phyloP scores from a whole-genome alignment of 164 flowering plant species.

The Cinnamomum chago region DNA sequence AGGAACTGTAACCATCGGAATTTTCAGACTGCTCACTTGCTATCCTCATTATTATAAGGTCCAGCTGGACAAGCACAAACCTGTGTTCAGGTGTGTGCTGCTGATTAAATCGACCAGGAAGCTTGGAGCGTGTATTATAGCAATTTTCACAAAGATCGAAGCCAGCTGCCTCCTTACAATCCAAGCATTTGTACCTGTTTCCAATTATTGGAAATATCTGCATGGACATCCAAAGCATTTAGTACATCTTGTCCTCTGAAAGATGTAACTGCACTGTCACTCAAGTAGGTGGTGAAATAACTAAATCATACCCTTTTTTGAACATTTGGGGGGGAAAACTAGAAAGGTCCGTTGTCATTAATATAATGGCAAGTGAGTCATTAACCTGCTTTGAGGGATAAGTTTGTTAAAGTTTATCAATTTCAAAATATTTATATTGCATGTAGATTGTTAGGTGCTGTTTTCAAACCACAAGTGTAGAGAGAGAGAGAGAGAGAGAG shows the following conservation, averaged over 20 bases:
- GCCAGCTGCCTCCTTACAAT: constrained; percentile 64
- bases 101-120: constrained; percentile 89
- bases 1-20: background rate
- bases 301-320: background rate
- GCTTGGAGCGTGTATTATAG: constrained; percentile 55
- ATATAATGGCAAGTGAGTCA: background rate
- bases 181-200: constrained; percentile 72
- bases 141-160: constrained; percentile 79
- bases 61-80: constrained; percentile 29
- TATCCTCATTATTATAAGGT: background rate
- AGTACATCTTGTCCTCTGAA: background rate
- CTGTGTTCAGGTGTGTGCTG: constrained; percentile 73
- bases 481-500: no score
- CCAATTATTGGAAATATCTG: constrained; percentile 82
- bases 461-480: no score
- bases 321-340: background rate
- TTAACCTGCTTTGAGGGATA: background rate
- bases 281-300: background rate
- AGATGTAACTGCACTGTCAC: background rate
- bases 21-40: background rate
- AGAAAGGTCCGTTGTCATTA: background rate
- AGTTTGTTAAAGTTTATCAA: no score
- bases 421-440: no score
- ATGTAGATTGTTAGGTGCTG: no score
- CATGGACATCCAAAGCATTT: constrained; percentile 7